phyloP scores from a whole-genome alignment of 2,329 filamentous ascomycete species.

The Aspergillus bombycis region DNA sequence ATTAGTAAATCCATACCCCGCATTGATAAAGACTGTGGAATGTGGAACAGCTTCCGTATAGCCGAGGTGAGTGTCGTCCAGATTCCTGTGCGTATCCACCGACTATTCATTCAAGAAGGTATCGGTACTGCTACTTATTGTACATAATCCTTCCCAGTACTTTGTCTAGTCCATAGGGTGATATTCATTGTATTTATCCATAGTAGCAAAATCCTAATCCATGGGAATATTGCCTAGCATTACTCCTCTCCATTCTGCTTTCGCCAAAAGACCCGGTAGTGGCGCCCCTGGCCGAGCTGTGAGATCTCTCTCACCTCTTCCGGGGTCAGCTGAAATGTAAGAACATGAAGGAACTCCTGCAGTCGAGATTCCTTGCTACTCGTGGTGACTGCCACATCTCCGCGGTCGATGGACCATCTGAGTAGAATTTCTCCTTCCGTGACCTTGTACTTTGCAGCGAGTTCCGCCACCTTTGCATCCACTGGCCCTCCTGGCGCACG shows the following conservation, averaged over 20 bases:
- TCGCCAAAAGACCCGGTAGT: slow-evolving; percentile 57
- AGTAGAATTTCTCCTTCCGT: slow-evolving; percentile 59
- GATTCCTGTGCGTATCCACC: no score
- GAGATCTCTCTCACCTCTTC: slow-evolving; percentile 59
- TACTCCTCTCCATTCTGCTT: slow-evolving; percentile 42
- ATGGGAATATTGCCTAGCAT: background rate
- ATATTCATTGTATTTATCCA: no score
- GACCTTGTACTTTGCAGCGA: slow-evolving; percentile 66
- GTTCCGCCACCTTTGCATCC: slow-evolving; percentile 52
- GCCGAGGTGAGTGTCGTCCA: no score
- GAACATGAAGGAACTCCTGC: slow-evolving; percentile 58
- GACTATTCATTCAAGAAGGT: no score
- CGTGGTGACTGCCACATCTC: slow-evolving; percentile 62
- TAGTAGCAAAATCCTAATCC: no score
- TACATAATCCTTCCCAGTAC: no score
- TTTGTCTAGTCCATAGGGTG: no score
- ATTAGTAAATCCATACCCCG: no score
- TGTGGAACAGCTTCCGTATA: no score
- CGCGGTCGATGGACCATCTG: slow-evolving; percentile 65
- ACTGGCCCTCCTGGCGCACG: slow-evolving; percentile 60
- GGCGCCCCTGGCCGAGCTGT: slow-evolving; percentile 52
- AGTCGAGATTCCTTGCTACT: slow-evolving; percentile 63
- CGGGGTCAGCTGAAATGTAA: slow-evolving; percentile 62
- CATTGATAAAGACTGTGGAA: no score
- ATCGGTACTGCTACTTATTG: no score